Percentiles rank a stretch among this genome's conserved stretches.
phyloP scores from a whole-genome alignment of 441 rosid species.

The Corymbia citriodora region DNA sequence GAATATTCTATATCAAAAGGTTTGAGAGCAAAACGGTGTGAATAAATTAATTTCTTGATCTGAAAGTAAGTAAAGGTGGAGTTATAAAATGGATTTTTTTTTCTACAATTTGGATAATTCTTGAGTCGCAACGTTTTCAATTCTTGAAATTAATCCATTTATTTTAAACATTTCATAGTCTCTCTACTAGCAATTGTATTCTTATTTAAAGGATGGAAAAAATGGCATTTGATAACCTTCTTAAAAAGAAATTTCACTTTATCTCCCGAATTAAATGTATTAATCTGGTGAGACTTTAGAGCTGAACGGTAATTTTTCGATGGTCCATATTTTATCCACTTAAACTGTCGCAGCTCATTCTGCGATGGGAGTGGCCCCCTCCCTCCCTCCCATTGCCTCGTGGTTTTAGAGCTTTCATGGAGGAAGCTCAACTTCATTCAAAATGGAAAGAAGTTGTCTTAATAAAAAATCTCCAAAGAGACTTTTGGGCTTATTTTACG shows the following conservation, averaged over 20 bases:
- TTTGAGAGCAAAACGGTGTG: not conserved
- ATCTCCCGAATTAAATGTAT: not conserved
- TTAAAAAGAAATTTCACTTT: rapidly evolving
- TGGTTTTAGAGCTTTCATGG: not conserved
- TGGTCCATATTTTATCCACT: not conserved
- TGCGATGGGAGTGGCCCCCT: not conserved
- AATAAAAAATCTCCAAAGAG: not conserved
- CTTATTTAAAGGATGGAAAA: not conserved
- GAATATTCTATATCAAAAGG: not conserved
- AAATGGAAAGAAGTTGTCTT: not conserved
- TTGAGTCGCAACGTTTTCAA: no score
- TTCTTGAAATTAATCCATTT: no score
- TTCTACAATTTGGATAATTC: no score
- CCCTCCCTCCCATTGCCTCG: not conserved
- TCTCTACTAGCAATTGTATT: not conserved
- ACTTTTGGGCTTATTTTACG: not conserved
- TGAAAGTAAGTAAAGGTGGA: no score
- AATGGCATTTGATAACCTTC: not conserved
- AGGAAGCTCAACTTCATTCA: not conserved
- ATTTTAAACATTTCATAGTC: not conserved
- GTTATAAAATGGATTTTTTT: no score
- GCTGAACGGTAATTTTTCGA: not conserved
- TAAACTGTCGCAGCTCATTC: not conserved
- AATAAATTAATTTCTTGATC: not conserved
- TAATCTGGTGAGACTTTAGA: not conserved